These are phyloP conservation scores for Cryomyces minteri DNA, from an alignment of 495 filamentous ascomycete species.

Conservation along the genomic window DNA sequence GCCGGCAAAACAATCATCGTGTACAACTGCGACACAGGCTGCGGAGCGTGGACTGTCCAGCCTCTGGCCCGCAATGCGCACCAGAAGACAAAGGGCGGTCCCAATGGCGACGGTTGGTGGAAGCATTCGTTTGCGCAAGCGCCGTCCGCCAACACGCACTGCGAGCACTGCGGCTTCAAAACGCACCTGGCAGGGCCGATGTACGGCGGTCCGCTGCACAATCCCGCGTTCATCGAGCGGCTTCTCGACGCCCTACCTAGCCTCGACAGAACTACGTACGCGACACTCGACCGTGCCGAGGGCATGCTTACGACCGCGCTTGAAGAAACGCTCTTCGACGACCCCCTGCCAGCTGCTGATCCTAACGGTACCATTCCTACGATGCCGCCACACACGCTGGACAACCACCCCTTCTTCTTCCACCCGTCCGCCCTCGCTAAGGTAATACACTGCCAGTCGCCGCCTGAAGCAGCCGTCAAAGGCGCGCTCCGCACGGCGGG, in stretches of 20 bases:
- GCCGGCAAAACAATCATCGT: conserved; percentile 83
- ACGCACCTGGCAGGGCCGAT: conserved; percentile 78
- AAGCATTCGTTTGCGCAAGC: conserved; percentile 56
- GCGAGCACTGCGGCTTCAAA: conserved; percentile 69
- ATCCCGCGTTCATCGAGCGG: conserved; percentile 54
- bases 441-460: conserved; percentile 59
- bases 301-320: conserved; percentile 83
- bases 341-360: not conserved
- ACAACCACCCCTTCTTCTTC: conserved; percentile 74
- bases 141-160: conserved; percentile 39
- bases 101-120: conserved; percentile 45
- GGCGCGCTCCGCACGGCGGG: conserved; percentile 68
- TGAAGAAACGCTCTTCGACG: conserved; percentile 38
- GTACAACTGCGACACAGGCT: conserved; percentile 79
- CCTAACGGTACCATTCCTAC: conserved; percentile 1
- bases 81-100: conserved; percentile 31
- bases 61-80: conserved; percentile 46
- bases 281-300: conserved; percentile 60
- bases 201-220: conserved; percentile 85
- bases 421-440: conserved; percentile 51
- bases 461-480: conserved; percentile 48
- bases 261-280: conserved; percentile 44
- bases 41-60: conserved; percentile 73
- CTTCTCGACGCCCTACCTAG: conserved; percentile 50
- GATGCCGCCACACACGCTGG: conserved; percentile 29